phyloP scores from a whole-genome alignment of 1,284 basidiomycete genomes.

The Butyriboletus appendiculatus region DNA sequence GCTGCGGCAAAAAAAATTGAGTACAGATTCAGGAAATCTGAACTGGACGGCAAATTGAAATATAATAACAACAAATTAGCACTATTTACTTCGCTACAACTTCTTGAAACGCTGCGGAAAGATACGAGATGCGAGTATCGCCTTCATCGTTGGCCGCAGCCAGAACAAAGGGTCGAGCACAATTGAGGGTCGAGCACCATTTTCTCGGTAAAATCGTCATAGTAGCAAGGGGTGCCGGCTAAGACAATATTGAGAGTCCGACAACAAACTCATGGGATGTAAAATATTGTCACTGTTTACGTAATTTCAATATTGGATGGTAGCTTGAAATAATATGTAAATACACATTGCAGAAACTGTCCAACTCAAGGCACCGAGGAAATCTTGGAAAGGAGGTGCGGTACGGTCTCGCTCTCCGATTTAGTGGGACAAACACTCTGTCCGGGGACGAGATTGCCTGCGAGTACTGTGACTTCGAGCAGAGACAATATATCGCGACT shows the following conservation, averaged over 20 bases:
- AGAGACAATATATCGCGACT: neutral
- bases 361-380: slow-evolving; percentile 2
- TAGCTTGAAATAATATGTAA: too few relatives aligned
- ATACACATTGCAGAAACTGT: neutral
- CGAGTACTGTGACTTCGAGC: neutral
- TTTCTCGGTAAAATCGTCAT: too few relatives aligned
- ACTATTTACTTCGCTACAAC: too few relatives aligned
- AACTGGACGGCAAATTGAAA: neutral
- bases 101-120: neutral
- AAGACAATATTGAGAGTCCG: too few relatives aligned
- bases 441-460: neutral
- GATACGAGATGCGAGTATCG: neutral
- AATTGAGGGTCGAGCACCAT: too few relatives aligned
- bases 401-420: neutral
- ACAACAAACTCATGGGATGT: neutral
- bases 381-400: neutral
- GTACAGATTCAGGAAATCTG: neutral
- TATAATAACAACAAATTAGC: neutral
- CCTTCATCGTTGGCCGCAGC: neutral
- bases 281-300: neutral
- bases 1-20: neutral
- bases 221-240: too few relatives aligned
- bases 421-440: neutral
- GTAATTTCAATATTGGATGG: neutral
- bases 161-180: too few relatives aligned